Evolutionary conservation across 1,284 basidiomycete species (phyloP), one percentile per base, ranked within the genome.

Genomic region (Boletus calvinii): DNA sequence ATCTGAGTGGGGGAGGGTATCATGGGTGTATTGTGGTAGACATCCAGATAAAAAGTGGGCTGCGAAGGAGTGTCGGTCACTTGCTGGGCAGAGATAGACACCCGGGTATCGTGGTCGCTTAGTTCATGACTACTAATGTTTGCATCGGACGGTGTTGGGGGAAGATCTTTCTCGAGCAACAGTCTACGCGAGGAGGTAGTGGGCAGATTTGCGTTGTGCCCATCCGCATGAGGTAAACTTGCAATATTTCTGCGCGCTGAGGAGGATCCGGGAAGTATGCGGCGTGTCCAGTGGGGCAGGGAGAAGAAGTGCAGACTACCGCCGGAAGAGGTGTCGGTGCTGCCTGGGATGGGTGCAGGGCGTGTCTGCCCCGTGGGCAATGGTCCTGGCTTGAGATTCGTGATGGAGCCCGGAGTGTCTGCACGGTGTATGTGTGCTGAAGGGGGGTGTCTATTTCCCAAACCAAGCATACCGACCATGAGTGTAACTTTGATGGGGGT

Each of bases 281-380:
- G 80, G 59, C 79, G 83, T 62, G 75, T 79, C 85, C 84, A 86
- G 52, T 77, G 73, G 17, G 85, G 82, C 26, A 84, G 65, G 34
- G 85, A 81, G 66, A 87, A 82, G 71, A 87, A 82, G 67, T 82
- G 80, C 37, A 80, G 47, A 20, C 44, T 48, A 40, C 55, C 45
- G 15, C 50, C 35, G 1, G 50, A 13, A 39, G 50, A 24, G 36
- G 34, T 48, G 43, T 38, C 32, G 36, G n/a, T 31, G 29, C 13
- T 39, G 38, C 47, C 24, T n/a, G 53, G 24, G n/a, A 30, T 12
- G 34, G 44, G 26, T 5, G 18, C 40, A 11, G 47, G 22, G 22
- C 8, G 46, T 9, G 52, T 46, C 40, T 52, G 55, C 12, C 42
- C 42, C 48, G 45, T 17, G 34, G 52, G 29, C 20, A 52, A 40